phyloP scores from a whole-genome alignment of 495 filamentous ascomycete species.

The Echria macrotheca region DNA sequence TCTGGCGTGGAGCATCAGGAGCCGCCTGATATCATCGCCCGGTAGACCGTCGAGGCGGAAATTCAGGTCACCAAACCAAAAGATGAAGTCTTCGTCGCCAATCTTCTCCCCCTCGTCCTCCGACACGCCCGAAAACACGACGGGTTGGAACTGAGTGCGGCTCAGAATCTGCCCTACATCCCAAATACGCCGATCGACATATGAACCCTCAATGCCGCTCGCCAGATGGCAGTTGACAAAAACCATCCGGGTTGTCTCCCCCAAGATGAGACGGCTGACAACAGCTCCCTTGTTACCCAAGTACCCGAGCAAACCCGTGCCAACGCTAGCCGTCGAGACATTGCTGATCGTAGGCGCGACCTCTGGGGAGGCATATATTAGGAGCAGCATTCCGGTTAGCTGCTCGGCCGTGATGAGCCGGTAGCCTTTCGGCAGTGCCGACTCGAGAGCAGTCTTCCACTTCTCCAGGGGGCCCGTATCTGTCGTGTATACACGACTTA shows the following conservation, averaged over 20 bases:
- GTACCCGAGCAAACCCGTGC: slow-evolving; percentile 85
- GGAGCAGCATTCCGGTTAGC: slow-evolving; percentile 75
- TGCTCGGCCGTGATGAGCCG: slow-evolving; percentile 72
- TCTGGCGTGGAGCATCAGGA: slow-evolving; percentile 74
- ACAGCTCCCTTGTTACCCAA: slow-evolving; percentile 96
- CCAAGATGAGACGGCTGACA: slow-evolving; percentile 73
- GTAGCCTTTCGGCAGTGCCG: slow-evolving; percentile 72
- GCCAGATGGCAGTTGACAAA: slow-evolving; percentile 90
- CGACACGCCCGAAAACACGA: slow-evolving; percentile 52
- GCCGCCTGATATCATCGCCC: slow-evolving; percentile 79
- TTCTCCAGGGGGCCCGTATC: slow-evolving; percentile 64
- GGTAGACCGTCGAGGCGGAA: slow-evolving; percentile 86
- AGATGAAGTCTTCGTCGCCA: slow-evolving; percentile 84
- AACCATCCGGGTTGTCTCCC: slow-evolving; percentile 80
- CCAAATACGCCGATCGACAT: slow-evolving; percentile 82
- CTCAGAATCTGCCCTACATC: slow-evolving; percentile 72
- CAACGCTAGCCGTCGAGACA: slow-evolving; percentile 71
- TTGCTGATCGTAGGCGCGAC: slow-evolving; percentile 66
- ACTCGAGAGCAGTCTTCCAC: slow-evolving; percentile 70
- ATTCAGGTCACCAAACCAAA: slow-evolving; percentile 97
- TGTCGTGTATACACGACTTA: slow-evolving; percentile 56
- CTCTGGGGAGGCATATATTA: slow-evolving; percentile 76
- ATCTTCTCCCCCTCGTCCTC: slow-evolving; percentile 60
- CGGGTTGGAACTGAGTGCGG: slow-evolving; percentile 68
- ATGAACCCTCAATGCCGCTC: slow-evolving; percentile 71